Evolutionary conservation across 2,329 filamentous ascomycete species (phyloP).

Genomic region (Claviceps sp.): DNA sequence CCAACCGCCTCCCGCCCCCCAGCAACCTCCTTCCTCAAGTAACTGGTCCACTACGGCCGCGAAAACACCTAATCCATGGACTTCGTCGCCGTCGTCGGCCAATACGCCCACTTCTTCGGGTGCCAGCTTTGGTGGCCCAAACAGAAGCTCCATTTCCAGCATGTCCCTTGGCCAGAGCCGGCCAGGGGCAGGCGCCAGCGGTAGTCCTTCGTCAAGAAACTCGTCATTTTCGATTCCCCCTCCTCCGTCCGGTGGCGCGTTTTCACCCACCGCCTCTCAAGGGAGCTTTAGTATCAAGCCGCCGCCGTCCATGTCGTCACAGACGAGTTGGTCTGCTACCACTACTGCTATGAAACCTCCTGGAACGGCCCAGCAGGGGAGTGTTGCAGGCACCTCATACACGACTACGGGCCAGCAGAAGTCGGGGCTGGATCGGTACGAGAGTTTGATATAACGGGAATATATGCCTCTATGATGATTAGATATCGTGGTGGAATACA

Average conservation of each 20-base stretch:
- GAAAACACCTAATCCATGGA: constrained; percentile 34
- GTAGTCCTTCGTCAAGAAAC: constrained; percentile 17
- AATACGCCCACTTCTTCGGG: constrained; percentile 12
- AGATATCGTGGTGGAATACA: no score
- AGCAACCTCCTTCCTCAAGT: constrained; percentile 19
- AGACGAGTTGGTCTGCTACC: background rate
- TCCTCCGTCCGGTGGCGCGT: constrained; percentile 31
- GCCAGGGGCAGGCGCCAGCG: constrained; percentile 4
- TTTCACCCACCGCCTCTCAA: constrained; percentile 9
- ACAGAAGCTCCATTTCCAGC: constrained; percentile 28
- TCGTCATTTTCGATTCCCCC: constrained; percentile 46
- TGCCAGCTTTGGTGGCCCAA: constrained; percentile 23
- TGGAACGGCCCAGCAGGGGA: background rate
- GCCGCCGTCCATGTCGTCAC: constrained; percentile 20
- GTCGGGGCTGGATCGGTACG: constrained; percentile 52
- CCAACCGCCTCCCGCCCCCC: constrained; percentile 11
- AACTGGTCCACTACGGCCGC: constrained; percentile 36
- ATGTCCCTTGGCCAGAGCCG: constrained; percentile 34
- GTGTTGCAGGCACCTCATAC: constrained; percentile 7
- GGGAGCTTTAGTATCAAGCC: constrained; percentile 32
- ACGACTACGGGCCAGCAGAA: constrained; percentile 20
- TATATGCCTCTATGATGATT: background rate
- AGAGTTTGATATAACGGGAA: constrained; percentile 42
- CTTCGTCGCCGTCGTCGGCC: constrained; percentile 11
- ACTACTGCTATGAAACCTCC: background rate